Base-by-base conservation (phyloP, 2,329 filamentous ascomycete species). In the Colletotrichum falcatum region DNA sequence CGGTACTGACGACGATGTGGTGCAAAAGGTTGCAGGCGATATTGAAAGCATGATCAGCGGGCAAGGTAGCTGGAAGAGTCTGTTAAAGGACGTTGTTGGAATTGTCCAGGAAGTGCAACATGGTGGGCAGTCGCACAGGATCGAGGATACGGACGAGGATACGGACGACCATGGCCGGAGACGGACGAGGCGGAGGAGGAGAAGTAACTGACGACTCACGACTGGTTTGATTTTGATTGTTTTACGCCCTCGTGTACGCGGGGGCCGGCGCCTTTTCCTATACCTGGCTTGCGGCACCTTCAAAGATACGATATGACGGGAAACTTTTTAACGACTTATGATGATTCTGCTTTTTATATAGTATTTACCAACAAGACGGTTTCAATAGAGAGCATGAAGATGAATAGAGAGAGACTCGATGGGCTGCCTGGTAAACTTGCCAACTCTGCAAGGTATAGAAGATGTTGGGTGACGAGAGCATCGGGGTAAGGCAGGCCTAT, bases 1-100 rank as follows among this genome's bases (percentile, higher is more conserved):
- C 2, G 83, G 84, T 7, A 84, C 83, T 0, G 83, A 87, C 30
- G 73, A 74, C 0, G 80, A 81, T 60, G 76, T 78, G 33, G 81
- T 86, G 5, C 83, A 86, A 39, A 75, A 75, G 28, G 76, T 83
- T 11, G 78, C 82, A 73, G 20, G 77, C 81, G 20, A 79, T 75
- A 61, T 84, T 33, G 80, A 81, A 48, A 74, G 74, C 26, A 76
- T 76, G 49, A 72, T 81, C 16, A 77, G 77, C 37, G 79, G 79
- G 0, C 77, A 73, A 56, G 66, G 73, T 33, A 76, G 77, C 35
- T 81, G 78, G 79, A 73, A 79, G 63, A 74, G 73, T 39, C 66
- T 80, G 7, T 51, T 81, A 39, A 77, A 78, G 55, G 75, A 76
- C 35, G 74, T 81, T 30, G 61, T 81, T n/a, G 76, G 76, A 5